These are phyloP conservation scores for Neovahlkampfia damariscottae DNA, from an alignment of 78 protist genomes.

Conservation along the genomic window DNA sequence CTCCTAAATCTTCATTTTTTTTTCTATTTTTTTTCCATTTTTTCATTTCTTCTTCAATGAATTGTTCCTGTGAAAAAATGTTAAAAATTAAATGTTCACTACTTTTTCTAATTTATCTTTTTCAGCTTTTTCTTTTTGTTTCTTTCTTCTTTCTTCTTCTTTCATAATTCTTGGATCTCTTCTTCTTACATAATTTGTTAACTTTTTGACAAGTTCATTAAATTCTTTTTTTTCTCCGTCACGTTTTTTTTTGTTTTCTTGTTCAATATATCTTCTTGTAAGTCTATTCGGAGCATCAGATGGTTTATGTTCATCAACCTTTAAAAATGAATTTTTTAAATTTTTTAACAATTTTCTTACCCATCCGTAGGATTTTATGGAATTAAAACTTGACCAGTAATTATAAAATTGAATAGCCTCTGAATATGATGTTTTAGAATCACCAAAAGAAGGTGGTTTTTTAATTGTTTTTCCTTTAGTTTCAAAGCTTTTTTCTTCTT, in stretches of 20 bases:
- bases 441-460: constrained; percentile 45
- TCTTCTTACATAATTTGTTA: constrained; percentile 35
- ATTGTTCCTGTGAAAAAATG: no score
- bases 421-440: background rate
- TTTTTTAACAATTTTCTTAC: no score
- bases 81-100: no score
- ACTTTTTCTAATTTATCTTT: background rate
- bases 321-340: no score
- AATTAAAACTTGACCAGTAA: constrained; percentile 43
- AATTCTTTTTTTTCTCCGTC: background rate
- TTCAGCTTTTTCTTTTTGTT: background rate
- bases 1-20: background rate
- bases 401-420: constrained; percentile 43
- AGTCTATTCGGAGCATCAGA: constrained; percentile 44
- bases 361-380: constrained; percentile 35
- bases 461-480: background rate
- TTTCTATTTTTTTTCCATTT: constrained; percentile 25
- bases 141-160: constrained; percentile 5
- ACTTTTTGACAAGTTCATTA: constrained; percentile 18
- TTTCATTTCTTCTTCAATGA: constrained; percentile 32
- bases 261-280: constrained; percentile 53
- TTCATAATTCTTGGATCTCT: constrained; percentile 37
- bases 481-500: constrained; percentile 22
- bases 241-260: constrained; percentile 59
- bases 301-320: constrained; percentile 52